A percentile compares a stretch with the other conserved stretches of the same genome.
Conservation (phyloP, 768 basidiomycete species). For the Amanita molliuscula region DNA sequence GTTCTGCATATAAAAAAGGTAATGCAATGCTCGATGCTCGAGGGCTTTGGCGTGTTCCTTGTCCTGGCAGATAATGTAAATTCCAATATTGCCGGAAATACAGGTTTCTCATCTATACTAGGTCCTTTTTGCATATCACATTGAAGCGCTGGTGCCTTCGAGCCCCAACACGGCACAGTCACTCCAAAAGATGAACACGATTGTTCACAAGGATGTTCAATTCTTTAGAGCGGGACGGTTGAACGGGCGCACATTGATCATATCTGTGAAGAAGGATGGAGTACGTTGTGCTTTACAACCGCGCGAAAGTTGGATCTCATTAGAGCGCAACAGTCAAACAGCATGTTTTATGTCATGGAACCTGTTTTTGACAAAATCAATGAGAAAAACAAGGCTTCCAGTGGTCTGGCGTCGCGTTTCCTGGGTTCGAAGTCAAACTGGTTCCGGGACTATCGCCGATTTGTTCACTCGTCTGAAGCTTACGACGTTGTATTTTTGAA, state of each 20-base stretch:
- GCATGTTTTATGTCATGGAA: conserved; percentile 88
- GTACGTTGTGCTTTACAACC: conserved; percentile 18
- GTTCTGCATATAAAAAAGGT: conserved; percentile 92
- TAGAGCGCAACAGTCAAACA: conserved; percentile 38
- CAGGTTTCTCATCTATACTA: conserved; percentile 16
- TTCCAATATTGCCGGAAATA: not conserved
- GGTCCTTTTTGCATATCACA: conserved; percentile 89
- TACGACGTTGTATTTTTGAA: conserved; percentile 86
- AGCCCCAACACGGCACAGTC: conserved; percentile 60
- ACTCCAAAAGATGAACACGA: conserved; percentile 85
- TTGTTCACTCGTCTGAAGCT: conserved; percentile 79
- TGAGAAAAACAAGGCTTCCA: conserved; percentile 54
- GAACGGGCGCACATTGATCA: conserved; percentile 78
- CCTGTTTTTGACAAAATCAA: conserved; percentile 84
- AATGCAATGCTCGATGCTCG: conserved; percentile 91
- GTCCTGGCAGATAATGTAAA: conserved; percentile 85
- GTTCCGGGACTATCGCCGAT: conserved; percentile 88
- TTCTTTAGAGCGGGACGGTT: conserved; percentile 93
- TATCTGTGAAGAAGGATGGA: conserved; percentile 95
- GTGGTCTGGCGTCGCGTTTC: conserved; percentile 52
- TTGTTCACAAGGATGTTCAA: conserved; percentile 66
- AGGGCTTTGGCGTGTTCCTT: conserved; percentile 94
- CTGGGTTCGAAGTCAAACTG: conserved; percentile 72
- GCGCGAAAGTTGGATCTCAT: not conserved
- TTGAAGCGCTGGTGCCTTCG: conserved; percentile 92